Conservation (phyloP, 495 filamentous ascomycete species). For the Parmelia sp. region DNA sequence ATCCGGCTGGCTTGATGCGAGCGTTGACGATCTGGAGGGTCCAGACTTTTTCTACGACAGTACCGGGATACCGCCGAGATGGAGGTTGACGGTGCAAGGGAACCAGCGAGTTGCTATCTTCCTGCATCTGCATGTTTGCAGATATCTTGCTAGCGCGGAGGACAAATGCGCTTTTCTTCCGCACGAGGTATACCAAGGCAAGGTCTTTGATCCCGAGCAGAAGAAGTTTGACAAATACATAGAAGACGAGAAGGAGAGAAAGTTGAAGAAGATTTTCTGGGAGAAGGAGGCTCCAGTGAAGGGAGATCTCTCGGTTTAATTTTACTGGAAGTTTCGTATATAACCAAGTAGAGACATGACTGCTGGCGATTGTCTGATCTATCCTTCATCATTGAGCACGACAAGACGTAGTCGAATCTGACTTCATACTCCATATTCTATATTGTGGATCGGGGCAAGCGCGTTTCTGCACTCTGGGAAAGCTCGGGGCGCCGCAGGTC, state of each 20-base stretch:
- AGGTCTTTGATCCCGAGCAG: conserved; percentile 29
- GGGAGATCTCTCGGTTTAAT: conserved; percentile 2
- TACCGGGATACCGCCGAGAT: conserved; percentile 21
- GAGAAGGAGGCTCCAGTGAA: conserved; percentile 10
- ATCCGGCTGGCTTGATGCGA: conserved; percentile 36
- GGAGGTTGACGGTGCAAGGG: conserved; percentile 34
- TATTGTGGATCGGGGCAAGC: neutral
- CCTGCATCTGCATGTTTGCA: conserved; percentile 37
- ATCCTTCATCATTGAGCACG: neutral
- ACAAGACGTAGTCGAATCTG: neutral
- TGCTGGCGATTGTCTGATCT: neutral
- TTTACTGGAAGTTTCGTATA: neutral
- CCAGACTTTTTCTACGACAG: conserved; percentile 33
- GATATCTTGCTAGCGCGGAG: conserved; percentile 32
- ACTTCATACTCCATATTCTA: neutral
- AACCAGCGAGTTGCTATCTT: conserved; percentile 38
- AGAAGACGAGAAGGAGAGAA: conserved; percentile 33
- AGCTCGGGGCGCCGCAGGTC: neutral
- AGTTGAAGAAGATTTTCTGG: conserved; percentile 34
- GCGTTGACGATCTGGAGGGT: conserved; percentile 13
- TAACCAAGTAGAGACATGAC: neutral
- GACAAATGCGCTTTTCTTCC: conserved; percentile 37
- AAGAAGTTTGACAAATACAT: conserved; percentile 31
- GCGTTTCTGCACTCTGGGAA: no score
- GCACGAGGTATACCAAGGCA: conserved; percentile 34